A percentile compares a stretch with the other conserved stretches of the same genome.
Evolutionary conservation across 345 rosid species (phyloP).

Genomic region (Erysimum cheiranthoides): DNA sequence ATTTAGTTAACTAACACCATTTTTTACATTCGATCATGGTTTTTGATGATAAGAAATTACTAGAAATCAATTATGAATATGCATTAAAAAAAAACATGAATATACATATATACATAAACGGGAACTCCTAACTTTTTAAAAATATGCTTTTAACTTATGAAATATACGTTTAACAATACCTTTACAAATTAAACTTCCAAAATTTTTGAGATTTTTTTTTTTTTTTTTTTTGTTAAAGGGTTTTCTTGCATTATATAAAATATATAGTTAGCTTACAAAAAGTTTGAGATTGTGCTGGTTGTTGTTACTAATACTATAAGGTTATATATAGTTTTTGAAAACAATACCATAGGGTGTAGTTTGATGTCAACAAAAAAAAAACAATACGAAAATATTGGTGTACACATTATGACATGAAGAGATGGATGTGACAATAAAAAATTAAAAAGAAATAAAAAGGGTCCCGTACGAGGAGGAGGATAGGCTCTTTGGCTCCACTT

Average conservation of each 20-base stretch:
- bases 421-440: conserved; percentile 45
- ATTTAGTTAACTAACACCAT: neutral
- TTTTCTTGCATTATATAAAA: no score
- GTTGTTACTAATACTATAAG: no score
- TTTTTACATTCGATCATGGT: neutral
- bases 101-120: neutral
- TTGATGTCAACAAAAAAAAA: neutral
- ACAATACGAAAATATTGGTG: conserved; percentile 3
- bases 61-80: neutral
- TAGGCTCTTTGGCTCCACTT: conserved; percentile 46
- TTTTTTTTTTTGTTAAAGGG: no score
- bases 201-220: neutral
- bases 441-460: conserved; percentile 25
- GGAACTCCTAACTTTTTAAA: neutral
- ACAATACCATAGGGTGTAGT: neutral
- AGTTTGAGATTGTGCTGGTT: neutral
- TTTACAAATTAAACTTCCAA: neutral
- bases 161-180: neutral
- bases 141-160: neutral
- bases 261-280: no score
- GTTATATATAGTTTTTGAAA: no score
- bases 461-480: conserved; percentile 48
- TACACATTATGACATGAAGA: conserved; percentile 39
- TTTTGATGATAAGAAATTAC: neutral
- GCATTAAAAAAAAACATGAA: no score